Evolutionary conservation across 768 basidiomycete species (phyloP), one percentile per base, ranked within the genome.

Genomic region (Nidula microcarpa): DNA sequence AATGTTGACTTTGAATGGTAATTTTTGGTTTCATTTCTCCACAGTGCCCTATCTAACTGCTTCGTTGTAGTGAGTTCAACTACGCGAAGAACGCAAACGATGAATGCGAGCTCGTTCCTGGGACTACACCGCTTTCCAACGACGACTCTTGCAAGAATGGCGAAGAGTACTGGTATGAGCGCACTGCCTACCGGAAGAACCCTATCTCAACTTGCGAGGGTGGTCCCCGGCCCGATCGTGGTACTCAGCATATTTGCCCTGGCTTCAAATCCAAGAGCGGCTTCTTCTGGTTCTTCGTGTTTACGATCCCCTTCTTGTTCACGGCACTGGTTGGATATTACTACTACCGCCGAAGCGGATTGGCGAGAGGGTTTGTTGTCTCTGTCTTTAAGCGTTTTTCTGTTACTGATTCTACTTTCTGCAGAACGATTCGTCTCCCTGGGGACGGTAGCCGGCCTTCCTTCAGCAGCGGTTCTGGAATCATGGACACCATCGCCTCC

Each of bases 1-100:
- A 58, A 66, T 9, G 74, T 77, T 0, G 97, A 99, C 71, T 98
- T 98, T 65, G 97, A 99, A 74, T 99, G 97, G 96, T 94, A 53
- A 53, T 86, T 63, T 6, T 11, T 6, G 4, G 13, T 49, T 49
- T 35, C 9, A 33, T 10, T 17, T 34, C 33, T 13, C 14, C n/a
- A 13, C 13, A 11, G 14, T 32, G 11, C 11, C 18, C 34, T 33
- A 34, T 6, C 8, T 36, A 30, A 37, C 10, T 44, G 2, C 33
- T 48, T n/a, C 30, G 30, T 45, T 51, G 0, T 58, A 98, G 96
- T 63, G 96, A 98, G 74, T 98, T 94, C 76, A 99, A 99, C 68
- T 74, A 94, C 62, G 76, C 79, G 55, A 87, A 86, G 53, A 77
- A 96, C 55, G 69, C 65, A 0, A 71, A 75, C 6, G 90, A 84